Base-by-base conservation (phyloP, 2,329 filamentous ascomycete species). In the Allantophomopsis lycopodina region DNA sequence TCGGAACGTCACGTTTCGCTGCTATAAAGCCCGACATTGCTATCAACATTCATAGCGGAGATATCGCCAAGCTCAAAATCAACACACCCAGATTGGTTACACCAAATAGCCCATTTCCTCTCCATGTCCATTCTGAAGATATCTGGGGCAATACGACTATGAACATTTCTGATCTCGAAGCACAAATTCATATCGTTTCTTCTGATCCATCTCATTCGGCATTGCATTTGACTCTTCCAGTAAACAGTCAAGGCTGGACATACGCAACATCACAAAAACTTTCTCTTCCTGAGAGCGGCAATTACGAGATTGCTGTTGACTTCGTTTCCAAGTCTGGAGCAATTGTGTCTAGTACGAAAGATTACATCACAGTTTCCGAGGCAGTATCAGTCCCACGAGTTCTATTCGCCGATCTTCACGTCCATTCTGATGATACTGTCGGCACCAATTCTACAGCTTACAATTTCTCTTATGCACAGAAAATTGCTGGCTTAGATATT, bases 351-450 rank as follows among this genome's bases (percentile, higher is more conserved):
- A 39, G 8, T 13, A 30, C 13, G 8, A 36, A 15, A 3, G 47
- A 48, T 4, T 42, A 43, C 39, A 36, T 55, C n/a, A 47, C 48
- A 1, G 49, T 44, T 5, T 37, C 46, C 0, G 23, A 23, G 10
- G 18, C 23, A 11, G 15, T 52, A 2, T 42, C 48, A 2, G 44
- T 58, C 2, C 48, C 51, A 14, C 50, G 54, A 1, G 31, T 44
- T 0, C 39, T 58, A 1, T 60, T 54, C 37, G 56, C 52, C 2
- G 58, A 59, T 41, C 51, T 60, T 0, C 58, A 61, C 39, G 57
- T 59, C 3, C 56, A 60, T 45, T 59, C 56, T 0, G 57, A 60
- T 36, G 56, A 59, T 39, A 61, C 56, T 3, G 58, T 61, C 2
- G 57, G 56, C 33, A 60, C 58, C 17, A 57, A 60, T 30, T 50